A percentile compares a stretch with the other conserved stretches of the same genome.
Conservation (phyloP, 352 stramenopile genomes). For the Globisporangium middletonii region DNA sequence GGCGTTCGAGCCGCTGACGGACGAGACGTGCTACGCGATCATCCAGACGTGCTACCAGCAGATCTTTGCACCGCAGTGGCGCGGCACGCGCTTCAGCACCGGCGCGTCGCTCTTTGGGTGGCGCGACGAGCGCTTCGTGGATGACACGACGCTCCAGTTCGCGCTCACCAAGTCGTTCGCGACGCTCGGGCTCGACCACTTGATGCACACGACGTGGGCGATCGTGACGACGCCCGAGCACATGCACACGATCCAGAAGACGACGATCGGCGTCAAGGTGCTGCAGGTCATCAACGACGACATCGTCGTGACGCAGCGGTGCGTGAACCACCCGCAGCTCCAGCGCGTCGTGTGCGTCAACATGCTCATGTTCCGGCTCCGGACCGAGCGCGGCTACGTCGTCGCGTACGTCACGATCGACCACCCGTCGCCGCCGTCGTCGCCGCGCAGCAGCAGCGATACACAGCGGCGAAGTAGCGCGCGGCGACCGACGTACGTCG, state of each 20-base stretch:
- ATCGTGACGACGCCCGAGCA: conserved; percentile 46
- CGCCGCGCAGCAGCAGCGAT: background rate
- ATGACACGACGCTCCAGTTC: conserved; percentile 42
- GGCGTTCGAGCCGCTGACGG: conserved; percentile 18
- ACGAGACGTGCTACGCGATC: conserved; percentile 31
- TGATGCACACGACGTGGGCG: conserved; percentile 45
- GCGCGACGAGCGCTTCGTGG: conserved; percentile 45
- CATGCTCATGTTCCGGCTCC: conserved; percentile 15
- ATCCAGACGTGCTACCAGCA: conserved; percentile 47
- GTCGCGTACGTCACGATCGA: conserved; percentile 43
- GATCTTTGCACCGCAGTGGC: conserved; percentile 34
- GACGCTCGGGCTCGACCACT: conserved; percentile 22
- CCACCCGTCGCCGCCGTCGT: conserved; percentile 23
- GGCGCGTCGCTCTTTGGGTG: conserved; percentile 37
- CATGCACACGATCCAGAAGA: conserved; percentile 47
- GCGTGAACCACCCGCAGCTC: conserved; percentile 42
- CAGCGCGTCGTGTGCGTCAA: conserved; percentile 43
- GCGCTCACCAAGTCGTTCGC: conserved; percentile 28
- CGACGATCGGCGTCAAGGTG: conserved; percentile 38
- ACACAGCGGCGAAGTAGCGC: background rate
- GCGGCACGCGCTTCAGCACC: conserved; percentile 32
- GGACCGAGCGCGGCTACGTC: conserved; percentile 31
- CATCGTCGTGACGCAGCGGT: conserved; percentile 34
- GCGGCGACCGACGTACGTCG: conserved; percentile 6
- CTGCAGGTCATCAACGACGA: conserved; percentile 47